phyloP scores from a whole-genome alignment of 306 rosid species.

The Carpinus viminea region DNA sequence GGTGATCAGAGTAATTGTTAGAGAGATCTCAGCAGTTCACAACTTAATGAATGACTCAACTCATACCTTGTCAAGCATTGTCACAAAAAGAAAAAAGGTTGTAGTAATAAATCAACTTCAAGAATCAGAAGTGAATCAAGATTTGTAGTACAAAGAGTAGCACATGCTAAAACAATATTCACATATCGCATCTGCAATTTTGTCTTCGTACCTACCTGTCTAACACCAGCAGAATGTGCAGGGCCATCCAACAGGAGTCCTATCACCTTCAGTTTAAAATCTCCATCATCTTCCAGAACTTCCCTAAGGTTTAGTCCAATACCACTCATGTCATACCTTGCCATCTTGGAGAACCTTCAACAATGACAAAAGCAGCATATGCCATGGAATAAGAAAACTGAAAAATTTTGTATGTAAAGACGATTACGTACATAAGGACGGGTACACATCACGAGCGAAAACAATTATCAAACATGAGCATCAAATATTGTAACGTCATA shows the following conservation, averaged over 20 bases:
- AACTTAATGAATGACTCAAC: background rate
- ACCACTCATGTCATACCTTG: constrained; percentile 97
- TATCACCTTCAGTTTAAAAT: constrained; percentile 59
- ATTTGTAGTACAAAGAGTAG: background rate
- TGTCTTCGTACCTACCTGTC: constrained; percentile 63
- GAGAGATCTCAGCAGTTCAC: background rate
- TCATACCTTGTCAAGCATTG: background rate
- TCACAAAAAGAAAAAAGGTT: background rate
- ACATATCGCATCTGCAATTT: constrained; percentile 13
- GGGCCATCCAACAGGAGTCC: constrained; percentile 90
- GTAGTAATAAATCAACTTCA: constrained; percentile 10
- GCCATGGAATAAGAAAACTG: constrained; percentile 45
- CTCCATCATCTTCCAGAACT: constrained; percentile 75
- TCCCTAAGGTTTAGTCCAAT: constrained; percentile 96
- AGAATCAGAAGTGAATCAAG: background rate
- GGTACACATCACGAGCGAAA: background rate
- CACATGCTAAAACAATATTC: background rate
- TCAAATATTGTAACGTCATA: background rate
- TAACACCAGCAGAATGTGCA: constrained; percentile 86
- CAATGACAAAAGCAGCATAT: constrained; percentile 34
- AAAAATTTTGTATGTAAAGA: constrained; percentile 34
- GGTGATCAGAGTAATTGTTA: background rate
- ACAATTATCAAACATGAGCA: constrained; percentile 19
- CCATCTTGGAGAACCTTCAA: constrained; percentile 98
- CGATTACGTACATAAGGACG: constrained; percentile 13